Evolutionary conservation across 1,284 basidiomycete species (phyloP).

Genomic region (Boletus albobrunnescens): DNA sequence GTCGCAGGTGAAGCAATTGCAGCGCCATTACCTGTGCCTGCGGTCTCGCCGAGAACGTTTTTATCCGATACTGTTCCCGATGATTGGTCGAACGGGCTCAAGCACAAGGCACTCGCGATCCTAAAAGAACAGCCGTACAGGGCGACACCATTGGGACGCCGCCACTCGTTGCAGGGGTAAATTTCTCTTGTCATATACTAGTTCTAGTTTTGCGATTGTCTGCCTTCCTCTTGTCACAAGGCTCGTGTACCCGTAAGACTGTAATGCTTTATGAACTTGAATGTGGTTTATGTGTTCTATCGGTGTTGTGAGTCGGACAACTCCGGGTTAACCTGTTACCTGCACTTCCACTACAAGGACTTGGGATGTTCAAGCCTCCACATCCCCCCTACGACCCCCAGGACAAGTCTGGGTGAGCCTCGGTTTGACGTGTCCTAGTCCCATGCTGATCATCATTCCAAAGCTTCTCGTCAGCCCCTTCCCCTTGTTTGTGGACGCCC

Average conservation of each 20-base stretch:
- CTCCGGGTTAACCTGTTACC: too few species aligned
- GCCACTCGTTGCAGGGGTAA: conserved; percentile 22
- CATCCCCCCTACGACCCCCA: conserved; percentile 64
- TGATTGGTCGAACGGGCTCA: not conserved
- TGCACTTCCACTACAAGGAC: too few species aligned
- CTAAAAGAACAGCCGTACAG: conserved; percentile 1
- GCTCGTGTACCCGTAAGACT: conserved; percentile 1
- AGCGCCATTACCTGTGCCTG: not conserved
- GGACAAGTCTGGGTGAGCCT: conserved; percentile 52
- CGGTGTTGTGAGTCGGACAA: too few species aligned
- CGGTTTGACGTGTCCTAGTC: not conserved
- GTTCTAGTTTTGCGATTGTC: not conserved
- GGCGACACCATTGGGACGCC: conserved; percentile 10
- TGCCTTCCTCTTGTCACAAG: not conserved
- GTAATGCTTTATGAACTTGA: conserved; percentile 11
- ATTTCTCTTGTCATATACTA: not conserved
- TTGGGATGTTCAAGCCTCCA: conserved; percentile 45
- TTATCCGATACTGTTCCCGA: not conserved
- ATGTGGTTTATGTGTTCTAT: not conserved
- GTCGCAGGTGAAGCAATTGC: not conserved
- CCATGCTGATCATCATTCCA: conserved; percentile 4
- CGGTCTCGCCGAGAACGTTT: not conserved
- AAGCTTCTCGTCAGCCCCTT: conserved; percentile 48
- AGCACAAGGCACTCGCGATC: conserved; percentile 1
- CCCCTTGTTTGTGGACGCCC: not conserved